Base-by-base conservation (phyloP, 2,329 filamentous ascomycete species). In the Pseudofabraea citricarpa region DNA sequence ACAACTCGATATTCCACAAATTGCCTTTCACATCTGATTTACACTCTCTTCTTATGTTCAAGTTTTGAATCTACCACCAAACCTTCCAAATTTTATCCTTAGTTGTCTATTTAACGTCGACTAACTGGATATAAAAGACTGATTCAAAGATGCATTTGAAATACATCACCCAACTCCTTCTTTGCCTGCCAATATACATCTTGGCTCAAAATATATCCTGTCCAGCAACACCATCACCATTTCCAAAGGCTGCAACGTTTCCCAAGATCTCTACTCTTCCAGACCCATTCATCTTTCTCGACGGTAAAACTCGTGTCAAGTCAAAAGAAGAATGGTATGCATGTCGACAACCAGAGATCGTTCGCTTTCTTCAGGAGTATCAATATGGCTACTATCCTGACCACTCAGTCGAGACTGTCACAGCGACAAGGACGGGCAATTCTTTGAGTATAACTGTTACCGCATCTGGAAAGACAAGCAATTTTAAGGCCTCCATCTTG, bases 311-410 rank as follows among this genome's bases (percentile, higher is more conserved):
- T 42, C 63, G 69, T 13, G 63, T 73, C 31, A 54, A 64, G 48
- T 68, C 68, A 18, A 63, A 59, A 31, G 69, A 72, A 29, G 69
- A 74, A 49, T 74, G 71, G 71, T 69, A 67, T 50, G 54, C 60
- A 35, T 75, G 71, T 53, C 68, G 70, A 3, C 69, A 70, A 52
- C 72, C 71, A 0, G 71, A 74, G 58, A 70, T 75, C 41, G n/a
- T 74, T 29, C 61, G 66, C 46, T 54, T 74, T 50, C 59, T 75
- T 16, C 70, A 74, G 49, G 67, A 74, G 47, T 74, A 74, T 57
- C 71, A 74, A 56, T 74, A 64, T 50, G 71, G 71, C 7, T 73
- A 70, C 56, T 74, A 74, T 52, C 71, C 71, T 0, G 70, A 75
- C 51, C 71, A 71, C 48, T 58, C 61, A 4, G 58, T 61, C 24